Conservation (phyloP, 2,329 filamentous ascomycete species). For the Sporothrix pallida region DNA sequence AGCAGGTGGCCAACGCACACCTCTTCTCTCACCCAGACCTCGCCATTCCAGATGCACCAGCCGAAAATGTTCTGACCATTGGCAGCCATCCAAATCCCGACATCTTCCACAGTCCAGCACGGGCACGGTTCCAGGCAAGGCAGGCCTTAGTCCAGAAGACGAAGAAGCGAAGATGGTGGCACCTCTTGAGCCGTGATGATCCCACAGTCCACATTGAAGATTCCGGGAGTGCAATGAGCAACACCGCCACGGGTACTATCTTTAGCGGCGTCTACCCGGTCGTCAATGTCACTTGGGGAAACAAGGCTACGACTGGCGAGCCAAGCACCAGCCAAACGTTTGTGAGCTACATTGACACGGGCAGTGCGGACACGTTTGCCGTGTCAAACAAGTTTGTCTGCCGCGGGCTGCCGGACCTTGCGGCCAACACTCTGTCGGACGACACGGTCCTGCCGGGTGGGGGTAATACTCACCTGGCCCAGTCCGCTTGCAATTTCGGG, state of each 20-base stretch:
- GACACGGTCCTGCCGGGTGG: not conserved
- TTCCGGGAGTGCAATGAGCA: not conserved
- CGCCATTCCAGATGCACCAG: slow-evolving; percentile 14
- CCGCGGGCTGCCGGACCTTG: not conserved
- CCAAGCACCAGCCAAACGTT: slow-evolving; percentile 32
- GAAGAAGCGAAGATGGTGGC: not conserved
- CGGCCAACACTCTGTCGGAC: not conserved
- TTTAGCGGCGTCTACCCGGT: slow-evolving; percentile 31
- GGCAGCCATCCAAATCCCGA: slow-evolving; percentile 2
- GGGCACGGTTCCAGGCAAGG: not conserved
- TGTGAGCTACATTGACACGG: slow-evolving; percentile 37
- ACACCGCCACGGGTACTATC: not conserved
- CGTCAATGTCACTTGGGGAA: slow-evolving; percentile 38
- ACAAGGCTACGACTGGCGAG: not conserved
- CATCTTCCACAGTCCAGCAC: not conserved
- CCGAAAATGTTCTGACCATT: not conserved
- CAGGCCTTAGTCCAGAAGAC: not conserved
- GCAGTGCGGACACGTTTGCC: slow-evolving; percentile 34
- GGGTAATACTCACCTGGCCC: not conserved
- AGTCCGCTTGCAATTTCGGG: slow-evolving; percentile 38
- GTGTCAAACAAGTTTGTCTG: slow-evolving; percentile 30
- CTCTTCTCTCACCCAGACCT: not conserved
- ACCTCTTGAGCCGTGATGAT: not conserved
- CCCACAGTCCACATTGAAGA: not conserved
- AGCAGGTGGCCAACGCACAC: not conserved